Percentiles rank a stretch among this genome's conserved stretches.
Conservation (phyloP, 306 rosid species). For the Trichosanthes truncata region DNA sequence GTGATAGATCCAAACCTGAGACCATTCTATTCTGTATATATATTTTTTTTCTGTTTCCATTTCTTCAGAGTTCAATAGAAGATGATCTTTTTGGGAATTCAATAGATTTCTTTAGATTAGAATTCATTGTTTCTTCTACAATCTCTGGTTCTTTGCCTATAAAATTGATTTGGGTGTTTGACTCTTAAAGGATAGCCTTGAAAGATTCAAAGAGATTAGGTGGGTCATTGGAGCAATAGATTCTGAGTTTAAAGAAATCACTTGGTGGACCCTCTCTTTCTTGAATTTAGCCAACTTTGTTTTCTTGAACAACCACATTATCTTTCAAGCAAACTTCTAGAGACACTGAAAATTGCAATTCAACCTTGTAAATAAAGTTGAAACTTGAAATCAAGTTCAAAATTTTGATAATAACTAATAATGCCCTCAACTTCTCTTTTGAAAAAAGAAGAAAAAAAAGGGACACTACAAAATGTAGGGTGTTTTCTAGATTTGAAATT, state of each 20-base stretch:
- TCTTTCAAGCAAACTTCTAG: neutral
- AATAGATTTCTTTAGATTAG: neutral
- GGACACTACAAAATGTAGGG: neutral
- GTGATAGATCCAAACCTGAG: neutral
- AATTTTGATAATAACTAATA: neutral
- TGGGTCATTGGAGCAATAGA: neutral
- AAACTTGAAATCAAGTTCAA: neutral
- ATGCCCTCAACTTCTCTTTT: neutral
- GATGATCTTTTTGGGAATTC: neutral
- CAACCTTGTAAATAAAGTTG: neutral
- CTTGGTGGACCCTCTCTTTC: neutral
- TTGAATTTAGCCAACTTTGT: neutral
- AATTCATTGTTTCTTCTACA: neutral
- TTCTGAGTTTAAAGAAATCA: neutral
- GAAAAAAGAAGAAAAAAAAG: neutral
- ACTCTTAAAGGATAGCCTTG: neutral
- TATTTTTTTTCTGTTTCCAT: neutral
- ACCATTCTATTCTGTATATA: neutral
- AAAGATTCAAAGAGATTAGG: slow-evolving; percentile 1
- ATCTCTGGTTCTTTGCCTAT: neutral
- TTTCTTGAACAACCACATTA: neutral
- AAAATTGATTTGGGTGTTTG: neutral
- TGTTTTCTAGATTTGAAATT: neutral
- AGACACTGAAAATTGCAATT: neutral
- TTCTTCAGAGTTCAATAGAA: neutral